Percentiles rank a stretch among this genome's conserved stretches.
Conservation (phyloP, 2,329 filamentous ascomycete species). For the Trichoderma lentiforme region DNA sequence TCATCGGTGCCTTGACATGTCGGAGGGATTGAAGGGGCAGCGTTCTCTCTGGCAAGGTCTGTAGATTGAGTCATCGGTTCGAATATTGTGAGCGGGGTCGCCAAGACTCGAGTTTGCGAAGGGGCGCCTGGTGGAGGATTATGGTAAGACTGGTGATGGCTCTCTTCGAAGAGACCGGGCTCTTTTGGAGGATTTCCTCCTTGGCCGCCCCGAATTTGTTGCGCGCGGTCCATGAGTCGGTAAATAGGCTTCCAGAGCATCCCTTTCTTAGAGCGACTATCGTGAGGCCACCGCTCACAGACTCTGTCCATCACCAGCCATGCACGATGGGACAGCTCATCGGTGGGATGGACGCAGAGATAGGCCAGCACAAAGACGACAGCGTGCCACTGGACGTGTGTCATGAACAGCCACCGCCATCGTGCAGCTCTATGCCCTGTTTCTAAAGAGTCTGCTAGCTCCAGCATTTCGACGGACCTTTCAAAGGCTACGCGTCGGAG, state of each 20-base stretch:
- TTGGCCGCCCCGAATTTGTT: background rate
- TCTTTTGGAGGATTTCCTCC: background rate
- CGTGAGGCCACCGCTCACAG: background rate
- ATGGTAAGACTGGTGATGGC: background rate
- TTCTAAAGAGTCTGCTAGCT: constrained; percentile 53
- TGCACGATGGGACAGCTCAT: background rate
- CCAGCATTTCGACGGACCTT: constrained; percentile 56
- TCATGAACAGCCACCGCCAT: constrained; percentile 64
- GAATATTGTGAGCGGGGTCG: background rate
- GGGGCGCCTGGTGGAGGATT: background rate
- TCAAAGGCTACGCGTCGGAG: background rate
- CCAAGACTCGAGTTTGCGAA: background rate
- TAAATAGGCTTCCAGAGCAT: background rate
- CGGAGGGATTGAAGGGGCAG: background rate
- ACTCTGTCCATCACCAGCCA: background rate
- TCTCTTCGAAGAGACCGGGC: background rate
- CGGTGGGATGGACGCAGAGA: constrained; percentile 38
- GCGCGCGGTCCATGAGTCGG: background rate
- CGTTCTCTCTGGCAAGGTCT: background rate
- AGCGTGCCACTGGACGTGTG: constrained; percentile 64
- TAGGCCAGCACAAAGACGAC: constrained; percentile 60
- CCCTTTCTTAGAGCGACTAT: background rate
- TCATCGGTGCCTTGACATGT: background rate
- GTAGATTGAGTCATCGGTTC: background rate
- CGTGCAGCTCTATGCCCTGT: constrained; percentile 54